A percentile compares a stretch with the other conserved stretches of the same genome.
Conservation (phyloP, 192 early-diverging fungal species). For the Podila epicladia region DNA sequence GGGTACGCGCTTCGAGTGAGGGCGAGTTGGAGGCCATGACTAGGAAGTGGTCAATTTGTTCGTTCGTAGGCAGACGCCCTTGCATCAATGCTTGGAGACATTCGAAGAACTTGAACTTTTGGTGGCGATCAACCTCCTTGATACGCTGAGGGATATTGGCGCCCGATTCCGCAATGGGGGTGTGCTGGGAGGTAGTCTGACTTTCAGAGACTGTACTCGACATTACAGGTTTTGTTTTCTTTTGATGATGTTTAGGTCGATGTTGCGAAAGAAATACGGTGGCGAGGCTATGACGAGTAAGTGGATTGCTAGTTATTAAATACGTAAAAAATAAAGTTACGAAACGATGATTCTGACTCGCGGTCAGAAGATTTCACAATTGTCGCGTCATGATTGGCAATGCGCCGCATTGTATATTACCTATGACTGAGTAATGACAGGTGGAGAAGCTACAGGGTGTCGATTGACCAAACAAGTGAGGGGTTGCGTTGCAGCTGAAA, state of each 20-base stretch:
- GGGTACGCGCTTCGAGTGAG: constrained; percentile 35
- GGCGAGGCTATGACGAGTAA: background rate
- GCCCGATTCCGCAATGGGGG: constrained; percentile 29
- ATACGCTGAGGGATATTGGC: constrained; percentile 35
- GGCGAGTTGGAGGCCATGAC: constrained; percentile 26
- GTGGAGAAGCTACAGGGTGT: no score
- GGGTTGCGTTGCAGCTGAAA: no score
- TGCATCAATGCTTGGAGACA: constrained; percentile 44
- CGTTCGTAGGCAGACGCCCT: constrained; percentile 55
- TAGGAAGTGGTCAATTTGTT: constrained; percentile 46
- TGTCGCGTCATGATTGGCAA: no score
- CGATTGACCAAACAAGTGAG: no score
- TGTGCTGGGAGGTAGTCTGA: constrained; percentile 11
- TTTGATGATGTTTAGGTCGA: background rate
- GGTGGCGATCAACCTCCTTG: constrained; percentile 34
- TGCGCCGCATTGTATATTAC: no score
- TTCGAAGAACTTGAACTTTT: constrained; percentile 50
- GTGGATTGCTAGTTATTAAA: no score
- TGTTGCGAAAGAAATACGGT: background rate
- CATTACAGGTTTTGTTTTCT: constrained; percentile 7
- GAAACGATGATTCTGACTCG: no score
- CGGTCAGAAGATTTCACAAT: no score
- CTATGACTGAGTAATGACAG: no score
- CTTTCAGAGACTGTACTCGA: constrained; percentile 18
- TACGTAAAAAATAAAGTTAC: no score